Evolutionary conservation across 192 early-diverging fungal species (phyloP), one percentile per base, ranked within the genome.

Genomic region (Coemansia interrupta): DNA sequence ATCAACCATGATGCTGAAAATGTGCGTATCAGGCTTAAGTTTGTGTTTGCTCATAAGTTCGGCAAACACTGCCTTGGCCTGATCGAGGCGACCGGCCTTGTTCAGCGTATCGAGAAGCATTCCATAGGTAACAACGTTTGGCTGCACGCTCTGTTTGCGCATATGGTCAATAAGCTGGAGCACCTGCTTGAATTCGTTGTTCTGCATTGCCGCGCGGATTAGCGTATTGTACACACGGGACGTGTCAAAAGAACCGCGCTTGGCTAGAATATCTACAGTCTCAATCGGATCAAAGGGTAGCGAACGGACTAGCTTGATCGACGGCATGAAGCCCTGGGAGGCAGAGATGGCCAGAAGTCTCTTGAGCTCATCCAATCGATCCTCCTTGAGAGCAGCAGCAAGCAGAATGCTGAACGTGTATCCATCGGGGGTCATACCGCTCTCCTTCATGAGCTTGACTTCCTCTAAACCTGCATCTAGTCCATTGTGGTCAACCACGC

Each of bases 1-100:
- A 20, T 78, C 76, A 6, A 78, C 42, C 70, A 78, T 78, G 20
- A 60, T 69, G 39, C 65, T 61, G 55, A 68, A 61, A 5, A 78
- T 69, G 58, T 78, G 61, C 11, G 36, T 15, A 45, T 78, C 76
- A 1, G 70, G 76, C 28, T 61, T 51, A 13, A 78, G 41, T 24
- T 49, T 45, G 12, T 49, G 28, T 1, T 38, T 43, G 1, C 56
- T 32, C 17, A 78, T 63, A 11, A 65, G 49, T 14, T 63, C 58
- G 14, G 23, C 42, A 29, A 67, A 78, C 53, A 78, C 55, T 5
- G 50, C 49, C 45, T 69, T 64, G 39, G 76, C 76, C 29, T 78
- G 60, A 0, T 68, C 61, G 10, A 65, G 41, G 15, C 62, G 61
- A 1, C 59, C 62, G 5, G 70, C 70, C 66, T 78, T 78, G 76